Evolutionary conservation across 2,329 filamentous ascomycete species (phyloP), one percentile per base, ranked within the genome.

Genomic region (Penicillium sp.): DNA sequence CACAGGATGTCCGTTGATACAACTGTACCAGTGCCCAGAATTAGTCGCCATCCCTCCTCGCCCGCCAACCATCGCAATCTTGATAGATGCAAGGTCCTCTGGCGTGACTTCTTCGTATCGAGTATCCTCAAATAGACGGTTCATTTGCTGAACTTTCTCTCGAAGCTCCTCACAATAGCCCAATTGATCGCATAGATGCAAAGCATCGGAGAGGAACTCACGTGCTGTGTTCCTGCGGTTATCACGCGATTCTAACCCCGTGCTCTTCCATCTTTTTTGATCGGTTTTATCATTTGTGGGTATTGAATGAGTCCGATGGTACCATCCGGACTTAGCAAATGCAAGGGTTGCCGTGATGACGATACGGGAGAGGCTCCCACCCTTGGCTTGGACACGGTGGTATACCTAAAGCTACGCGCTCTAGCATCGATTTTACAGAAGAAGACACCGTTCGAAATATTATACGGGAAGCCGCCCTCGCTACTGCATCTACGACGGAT

Each of bases 1-100:
- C 17, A 59, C 61, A 29, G 55, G 53, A 57, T 63, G 55, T 45
- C 54, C 55, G 13, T 61, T 58, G 35, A 42, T 47, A 47, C 57
- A 56, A 53, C 62, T 62, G 55, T 61, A 60, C 57, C 53, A 57
- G 53, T 61, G 52, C 27, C 58, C 44, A 57, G 56, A 57, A 36
- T 59, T 35, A 36, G 59, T 59, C 31, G 53, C 59, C 8, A 59
- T 54, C 45, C 53, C 59, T 51, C 53, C 15, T 49, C 29, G 44
- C 29, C 56, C 53, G 27, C 42, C 53, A 8, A 59, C 49, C 45
- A 61, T 61, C 35, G 56, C 59, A 7, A 33, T 41, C 53, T 61
- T 61, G 36, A 58, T 60, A 19, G 35, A 51, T 44, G 31, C 8
- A n/a, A 59, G 38, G 36, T 59, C 57, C 36, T 59, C 53, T 35